Conservation (phyloP, 225 moss, liverwort and hornwort genomes). For the Physcomitrium patens region DNA sequence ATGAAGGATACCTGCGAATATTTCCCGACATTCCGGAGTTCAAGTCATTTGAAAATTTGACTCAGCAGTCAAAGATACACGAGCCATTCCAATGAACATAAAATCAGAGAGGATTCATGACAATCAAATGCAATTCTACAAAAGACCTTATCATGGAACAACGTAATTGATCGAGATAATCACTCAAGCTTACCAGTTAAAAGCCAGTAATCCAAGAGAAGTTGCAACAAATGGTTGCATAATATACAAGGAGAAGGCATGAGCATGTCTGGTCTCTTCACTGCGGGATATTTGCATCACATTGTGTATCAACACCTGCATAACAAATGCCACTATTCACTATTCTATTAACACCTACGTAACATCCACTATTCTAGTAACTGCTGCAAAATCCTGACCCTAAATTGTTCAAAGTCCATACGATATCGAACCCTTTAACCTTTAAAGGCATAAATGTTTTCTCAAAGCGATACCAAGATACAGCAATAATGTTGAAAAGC, state of each 20-base stretch:
- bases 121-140: not conserved
- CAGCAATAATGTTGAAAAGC: not conserved
- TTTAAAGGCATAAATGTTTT: not conserved
- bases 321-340: slow-evolving; percentile 25
- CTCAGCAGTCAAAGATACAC: slow-evolving; percentile 20
- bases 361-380: slow-evolving; percentile 16
- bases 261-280: slow-evolving; percentile 83
- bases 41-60: not conserved
- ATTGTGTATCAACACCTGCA: slow-evolving; percentile 85
- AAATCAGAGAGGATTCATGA: slow-evolving; percentile 5
- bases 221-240: slow-evolving; percentile 97
- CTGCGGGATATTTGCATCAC: slow-evolving; percentile 72
- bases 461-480: not conserved
- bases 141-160: slow-evolving; percentile 5
- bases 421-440: not conserved
- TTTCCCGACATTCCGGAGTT: slow-evolving; percentile 4
- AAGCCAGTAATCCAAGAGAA: slow-evolving; percentile 84
- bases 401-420: not conserved
- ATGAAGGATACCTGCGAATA: slow-evolving; percentile 88
- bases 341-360: too few relatives aligned
- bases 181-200: slow-evolving; percentile 77
- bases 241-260: slow-evolving; percentile 92
- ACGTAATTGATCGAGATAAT: slow-evolving; percentile 1
- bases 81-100: not conserved
- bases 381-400: not conserved